Evolutionary conservation across 495 filamentous ascomycete species (phyloP), one percentile per base, ranked within the genome.

Genomic region (Hypomontagnella submonticulosa): DNA sequence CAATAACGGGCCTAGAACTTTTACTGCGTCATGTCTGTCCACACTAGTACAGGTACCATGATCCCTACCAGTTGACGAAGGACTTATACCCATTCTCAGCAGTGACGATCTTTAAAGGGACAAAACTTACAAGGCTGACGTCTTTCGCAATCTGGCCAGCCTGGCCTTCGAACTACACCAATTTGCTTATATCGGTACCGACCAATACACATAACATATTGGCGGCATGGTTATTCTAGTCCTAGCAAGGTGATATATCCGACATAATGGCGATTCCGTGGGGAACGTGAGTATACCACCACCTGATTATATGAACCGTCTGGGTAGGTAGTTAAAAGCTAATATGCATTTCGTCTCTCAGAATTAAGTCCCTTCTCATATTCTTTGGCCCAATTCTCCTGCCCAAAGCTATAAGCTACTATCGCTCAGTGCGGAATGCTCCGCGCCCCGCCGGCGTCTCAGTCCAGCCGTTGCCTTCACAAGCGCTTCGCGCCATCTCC

Each of bases 311-410:
- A 27, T 12, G 1, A 23, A 33, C n/a, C 3, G 32, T 38, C 33
- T 11, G 13, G 15, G 20, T 11, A 27, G 15, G 20, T 11, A 38
- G 40, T 13, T 3, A 1, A 54, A n/a, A 46, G 37, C 62, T 59
- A 65, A 71, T 50, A 15, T 4, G 15, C 23, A 9, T 13, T 12
- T 19, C 4, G 4, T 16, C 49, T 40, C 3, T 27, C 67, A 93
- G 90, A 53, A 80, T 92, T 76, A 89, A 92, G 71, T 90, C 89
- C 63, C 82, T 97, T 73, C 78, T 91, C 69, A 81, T 96, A 74
- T 88, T 95, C 80, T 90, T 97, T 75, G 94, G 86, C 0, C 93
- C 94, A n/a, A 77, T 95, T 53, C 75, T 97, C 61, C 77, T 97
- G 48, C 90, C 91, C 32, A 89, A 90, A 50, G 75, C 85, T 48